Evolutionary conservation across 148 eudicot species (phyloP).

Genomic region (Cornus suecica): DNA sequence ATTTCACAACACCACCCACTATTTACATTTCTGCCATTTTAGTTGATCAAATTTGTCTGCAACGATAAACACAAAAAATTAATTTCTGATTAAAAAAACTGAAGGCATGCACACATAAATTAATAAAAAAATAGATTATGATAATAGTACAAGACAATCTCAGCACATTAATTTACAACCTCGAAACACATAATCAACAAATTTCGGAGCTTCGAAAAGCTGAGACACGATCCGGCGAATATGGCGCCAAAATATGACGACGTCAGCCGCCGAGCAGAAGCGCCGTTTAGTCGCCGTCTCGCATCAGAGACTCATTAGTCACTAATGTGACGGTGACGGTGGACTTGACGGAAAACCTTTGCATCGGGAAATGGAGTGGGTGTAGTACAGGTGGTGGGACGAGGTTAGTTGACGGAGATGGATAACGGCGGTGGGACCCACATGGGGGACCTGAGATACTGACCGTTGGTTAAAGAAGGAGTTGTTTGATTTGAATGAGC

Average conservation of each 20-base stretch:
- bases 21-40: no score
- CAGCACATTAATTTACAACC: neutral
- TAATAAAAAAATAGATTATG: neutral
- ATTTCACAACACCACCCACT: no score
- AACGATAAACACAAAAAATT: neutral
- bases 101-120: neutral
- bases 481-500: neutral
- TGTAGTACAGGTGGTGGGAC: neutral
- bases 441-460: neutral
- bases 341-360: neutral
- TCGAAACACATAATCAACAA: constrained; percentile 4
- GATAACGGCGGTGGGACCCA: constrained; percentile 9
- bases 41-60: neutral
- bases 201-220: constrained; percentile 8
- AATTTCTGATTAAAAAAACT: neutral
- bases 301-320: neutral
- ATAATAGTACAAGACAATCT: no score
- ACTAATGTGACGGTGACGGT: neutral
- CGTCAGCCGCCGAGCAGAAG: neutral
- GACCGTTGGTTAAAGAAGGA: neutral
- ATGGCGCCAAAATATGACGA: neutral
- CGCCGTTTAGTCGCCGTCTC: constrained; percentile 3
- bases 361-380: neutral
- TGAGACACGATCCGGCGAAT: constrained; percentile 11
- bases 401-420: neutral